A percentile compares a stretch with the other conserved stretches of the same genome.
Evolutionary conservation across 2,329 filamentous ascomycete species (phyloP).

Genomic region (Ophiostoma ips): DNA sequence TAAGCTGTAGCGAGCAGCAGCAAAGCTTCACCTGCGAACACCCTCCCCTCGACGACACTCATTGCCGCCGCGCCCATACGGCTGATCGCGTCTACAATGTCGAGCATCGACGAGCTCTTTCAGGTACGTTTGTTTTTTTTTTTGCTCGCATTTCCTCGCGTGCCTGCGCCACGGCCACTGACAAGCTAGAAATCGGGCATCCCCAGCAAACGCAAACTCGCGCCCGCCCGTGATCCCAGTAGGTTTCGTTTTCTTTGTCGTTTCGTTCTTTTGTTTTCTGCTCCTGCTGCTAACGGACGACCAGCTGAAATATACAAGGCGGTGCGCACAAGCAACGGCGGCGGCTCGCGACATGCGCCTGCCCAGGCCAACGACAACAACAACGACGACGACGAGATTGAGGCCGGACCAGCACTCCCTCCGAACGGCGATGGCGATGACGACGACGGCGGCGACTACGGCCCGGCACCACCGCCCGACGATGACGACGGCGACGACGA

Average conservation of each 20-base stretch:
- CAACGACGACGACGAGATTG: conserved; percentile 30
- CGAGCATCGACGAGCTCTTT: conserved; percentile 46
- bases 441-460: conserved; percentile 32
- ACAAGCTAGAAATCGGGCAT: conserved; percentile 26
- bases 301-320: conserved; percentile 51
- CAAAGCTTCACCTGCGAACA: too few relatives aligned
- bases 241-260: conserved; percentile 17
- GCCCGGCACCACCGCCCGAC: conserved; percentile 29
- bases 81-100: conserved; percentile 27
- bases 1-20: too few relatives aligned
- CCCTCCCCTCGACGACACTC: too few relatives aligned
- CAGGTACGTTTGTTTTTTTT: conserved; percentile 35
- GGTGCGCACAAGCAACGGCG: conserved; percentile 26
- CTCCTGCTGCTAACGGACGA: not conserved
- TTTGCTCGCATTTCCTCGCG: too few relatives aligned
- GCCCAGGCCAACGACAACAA: conserved; percentile 32
- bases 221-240: conserved; percentile 50
- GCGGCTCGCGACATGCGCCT: conserved; percentile 27
- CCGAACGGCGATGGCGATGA: conserved; percentile 30
- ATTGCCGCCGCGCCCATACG: too few relatives aligned
- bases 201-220: conserved; percentile 49
- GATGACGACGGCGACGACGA: conserved; percentile 53
- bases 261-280: not conserved
- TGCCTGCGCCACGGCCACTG: not conserved
- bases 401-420: conserved; percentile 35